Evolutionary conservation across 1,284 basidiomycete species (phyloP).

Genomic region (Sporisorium reilianum): DNA sequence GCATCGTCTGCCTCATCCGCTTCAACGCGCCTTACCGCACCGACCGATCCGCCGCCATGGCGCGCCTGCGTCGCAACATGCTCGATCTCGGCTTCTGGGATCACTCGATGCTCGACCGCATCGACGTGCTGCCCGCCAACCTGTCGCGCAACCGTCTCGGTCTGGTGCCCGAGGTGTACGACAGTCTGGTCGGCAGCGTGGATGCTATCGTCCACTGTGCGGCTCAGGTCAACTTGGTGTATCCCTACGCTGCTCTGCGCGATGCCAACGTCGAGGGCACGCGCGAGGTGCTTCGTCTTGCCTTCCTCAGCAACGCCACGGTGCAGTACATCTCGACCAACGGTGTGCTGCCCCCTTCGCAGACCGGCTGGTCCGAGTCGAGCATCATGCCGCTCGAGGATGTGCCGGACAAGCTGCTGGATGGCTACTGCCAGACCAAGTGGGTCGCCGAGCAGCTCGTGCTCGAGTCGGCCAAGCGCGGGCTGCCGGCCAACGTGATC

Average conservation of each 20-base stretch:
- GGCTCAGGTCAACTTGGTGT: constrained; percentile 69
- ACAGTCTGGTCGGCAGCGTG: constrained; percentile 56
- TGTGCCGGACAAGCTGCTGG: constrained; percentile 65
- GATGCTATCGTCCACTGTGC: constrained; percentile 67
- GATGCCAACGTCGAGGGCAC: constrained; percentile 68
- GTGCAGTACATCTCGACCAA: constrained; percentile 69
- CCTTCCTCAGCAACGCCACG: constrained; percentile 65
- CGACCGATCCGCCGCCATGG: constrained; percentile 65
- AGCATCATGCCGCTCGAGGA: constrained; percentile 61
- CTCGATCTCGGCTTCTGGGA: constrained; percentile 68
- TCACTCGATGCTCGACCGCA: constrained; percentile 63
- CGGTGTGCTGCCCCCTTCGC: constrained; percentile 66
- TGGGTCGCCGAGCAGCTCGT: constrained; percentile 70
- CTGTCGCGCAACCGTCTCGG: constrained; percentile 63
- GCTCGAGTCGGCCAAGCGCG: constrained; percentile 60
- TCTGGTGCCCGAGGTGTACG: constrained; percentile 55
- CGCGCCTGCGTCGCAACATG: constrained; percentile 66
- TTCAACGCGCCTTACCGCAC: constrained; percentile 62
- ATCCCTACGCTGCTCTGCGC: constrained; percentile 68
- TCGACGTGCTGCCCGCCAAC: constrained; percentile 67
- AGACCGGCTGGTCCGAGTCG: constrained; percentile 63
- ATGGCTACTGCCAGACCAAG: constrained; percentile 70
- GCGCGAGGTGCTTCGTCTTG: constrained; percentile 69
- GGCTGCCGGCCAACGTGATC: constrained; percentile 66
- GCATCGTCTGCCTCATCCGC: constrained; percentile 68